Percentiles rank a stretch among this genome's conserved stretches.
phyloP scores from a whole-genome alignment of 768 basidiomycete species.

The Boletus eberwhitei region DNA sequence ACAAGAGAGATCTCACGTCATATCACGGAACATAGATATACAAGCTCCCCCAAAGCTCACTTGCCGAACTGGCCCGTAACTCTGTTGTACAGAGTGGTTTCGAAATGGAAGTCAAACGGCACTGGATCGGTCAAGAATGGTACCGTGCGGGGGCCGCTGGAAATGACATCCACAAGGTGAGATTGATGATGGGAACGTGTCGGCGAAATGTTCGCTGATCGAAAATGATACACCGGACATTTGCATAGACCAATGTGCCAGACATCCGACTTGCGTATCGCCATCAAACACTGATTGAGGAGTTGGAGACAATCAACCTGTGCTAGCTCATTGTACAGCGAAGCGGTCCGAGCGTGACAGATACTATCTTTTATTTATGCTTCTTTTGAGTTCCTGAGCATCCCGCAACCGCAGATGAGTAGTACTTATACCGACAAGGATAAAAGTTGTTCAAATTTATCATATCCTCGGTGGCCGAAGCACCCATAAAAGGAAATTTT shows the following conservation, averaged over 20 bases:
- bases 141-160: constrained; percentile 90
- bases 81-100: constrained; percentile 96
- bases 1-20: background rate
- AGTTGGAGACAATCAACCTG: constrained; percentile 65
- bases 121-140: constrained; percentile 93
- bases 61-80: constrained; percentile 98
- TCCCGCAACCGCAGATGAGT: too few species aligned
- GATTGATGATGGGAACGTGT: constrained; percentile 5
- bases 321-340: constrained; percentile 2
- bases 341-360: background rate
- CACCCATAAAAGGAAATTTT: background rate
- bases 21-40: constrained; percentile 63
- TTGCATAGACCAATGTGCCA: constrained; percentile 88
- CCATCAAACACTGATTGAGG: constrained; percentile 85
- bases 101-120: constrained; percentile 96
- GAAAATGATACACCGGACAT: background rate
- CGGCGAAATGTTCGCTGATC: constrained; percentile 2
- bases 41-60: constrained; percentile 88
- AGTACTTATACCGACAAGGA: too few species aligned
- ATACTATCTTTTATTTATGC: background rate
- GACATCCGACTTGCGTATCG: constrained; percentile 87
- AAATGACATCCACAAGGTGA: constrained; percentile 93
- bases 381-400: background rate
- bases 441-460: too few species aligned
- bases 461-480: too few species aligned